These are phyloP conservation scores for Penicillium bialowiezense DNA, from an alignment of 495 filamentous ascomycete species.

Conservation along the genomic window DNA sequence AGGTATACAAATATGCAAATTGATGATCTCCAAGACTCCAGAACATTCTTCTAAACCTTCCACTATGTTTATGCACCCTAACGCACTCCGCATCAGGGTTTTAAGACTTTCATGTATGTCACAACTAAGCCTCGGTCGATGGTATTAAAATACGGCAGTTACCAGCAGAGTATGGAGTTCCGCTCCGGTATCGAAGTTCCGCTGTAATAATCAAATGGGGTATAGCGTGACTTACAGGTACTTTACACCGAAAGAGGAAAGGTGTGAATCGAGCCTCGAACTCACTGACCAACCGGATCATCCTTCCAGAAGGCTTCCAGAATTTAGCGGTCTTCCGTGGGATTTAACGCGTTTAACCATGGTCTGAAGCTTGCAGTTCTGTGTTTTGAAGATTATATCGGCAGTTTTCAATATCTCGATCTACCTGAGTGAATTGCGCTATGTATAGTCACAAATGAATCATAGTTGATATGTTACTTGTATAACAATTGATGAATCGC, in stretches of 20 bases:
- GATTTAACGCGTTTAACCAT: constrained; percentile 3
- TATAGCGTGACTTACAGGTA: constrained; percentile 4
- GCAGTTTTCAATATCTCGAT: not conserved
- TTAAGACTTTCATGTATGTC: not conserved
- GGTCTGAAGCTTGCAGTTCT: not conserved
- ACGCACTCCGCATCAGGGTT: not conserved
- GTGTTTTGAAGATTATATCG: not conserved
- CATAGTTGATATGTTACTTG: too few relatives aligned
- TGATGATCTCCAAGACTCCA: not conserved
- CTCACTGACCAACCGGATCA: constrained; percentile 18
- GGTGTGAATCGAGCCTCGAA: constrained; percentile 4
- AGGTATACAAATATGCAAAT: not conserved
- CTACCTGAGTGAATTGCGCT: not conserved
- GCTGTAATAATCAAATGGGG: not conserved
- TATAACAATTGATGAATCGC: not conserved
- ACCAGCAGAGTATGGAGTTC: too few relatives aligned
- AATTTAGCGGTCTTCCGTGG: constrained; percentile 9
- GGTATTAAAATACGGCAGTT: not conserved
- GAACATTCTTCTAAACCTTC: not conserved
- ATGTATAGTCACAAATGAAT: too few relatives aligned
- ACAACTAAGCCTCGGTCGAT: not conserved
- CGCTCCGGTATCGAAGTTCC: constrained; percentile 1
- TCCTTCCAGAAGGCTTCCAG: constrained; percentile 29
- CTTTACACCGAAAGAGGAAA: constrained; percentile 4
- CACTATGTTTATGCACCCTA: not conserved